A percentile compares a stretch with the other conserved stretches of the same genome.
These are phyloP conservation scores for Biscogniauxia marginata DNA, from an alignment of 2,329 filamentous ascomycete genomes.

Conservation along the genomic window DNA sequence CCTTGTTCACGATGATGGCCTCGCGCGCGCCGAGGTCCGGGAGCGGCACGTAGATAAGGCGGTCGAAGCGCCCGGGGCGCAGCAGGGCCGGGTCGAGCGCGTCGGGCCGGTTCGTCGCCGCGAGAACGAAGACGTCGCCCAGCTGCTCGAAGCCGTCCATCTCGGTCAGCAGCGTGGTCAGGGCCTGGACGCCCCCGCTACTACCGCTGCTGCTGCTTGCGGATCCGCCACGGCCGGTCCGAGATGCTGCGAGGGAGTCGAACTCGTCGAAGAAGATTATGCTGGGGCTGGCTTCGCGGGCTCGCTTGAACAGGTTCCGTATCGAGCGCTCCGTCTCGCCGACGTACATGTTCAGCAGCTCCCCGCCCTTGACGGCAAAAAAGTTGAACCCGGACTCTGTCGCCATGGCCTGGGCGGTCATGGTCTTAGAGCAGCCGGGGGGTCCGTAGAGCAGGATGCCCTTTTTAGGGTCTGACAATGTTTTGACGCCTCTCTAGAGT, in stretches of 20 bases:
- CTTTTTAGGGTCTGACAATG: constrained; percentile 63
- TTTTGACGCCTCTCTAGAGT: constrained; percentile 33
- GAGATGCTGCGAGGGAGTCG: constrained; percentile 71
- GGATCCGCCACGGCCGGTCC: constrained; percentile 45
- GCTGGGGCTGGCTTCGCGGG: constrained; percentile 79
- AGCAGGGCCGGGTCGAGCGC: constrained; percentile 82
- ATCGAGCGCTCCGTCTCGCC: constrained; percentile 88
- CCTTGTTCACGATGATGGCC: constrained; percentile 72
- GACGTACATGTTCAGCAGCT: constrained; percentile 95
- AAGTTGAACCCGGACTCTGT: constrained; percentile 92
- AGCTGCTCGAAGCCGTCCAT: constrained; percentile 93
- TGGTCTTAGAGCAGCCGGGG: constrained; percentile 91
- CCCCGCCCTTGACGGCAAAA: constrained; percentile 89
- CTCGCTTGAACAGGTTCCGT: constrained; percentile 81
- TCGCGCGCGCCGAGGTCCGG: constrained; percentile 71
- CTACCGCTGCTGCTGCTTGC: constrained; percentile 36
- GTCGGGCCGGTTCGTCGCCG: constrained; percentile 88
- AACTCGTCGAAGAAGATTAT: constrained; percentile 99
- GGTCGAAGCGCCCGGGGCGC: constrained; percentile 81
- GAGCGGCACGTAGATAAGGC: constrained; percentile 80
- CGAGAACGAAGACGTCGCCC: constrained; percentile 80
- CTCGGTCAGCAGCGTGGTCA: constrained; percentile 87
- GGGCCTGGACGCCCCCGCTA: constrained; percentile 68
- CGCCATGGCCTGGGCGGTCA: constrained; percentile 86
- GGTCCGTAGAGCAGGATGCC: constrained; percentile 89